phyloP scores from a whole-genome alignment of 257 asterid genomes.

The Eucommia ulmoides region DNA sequence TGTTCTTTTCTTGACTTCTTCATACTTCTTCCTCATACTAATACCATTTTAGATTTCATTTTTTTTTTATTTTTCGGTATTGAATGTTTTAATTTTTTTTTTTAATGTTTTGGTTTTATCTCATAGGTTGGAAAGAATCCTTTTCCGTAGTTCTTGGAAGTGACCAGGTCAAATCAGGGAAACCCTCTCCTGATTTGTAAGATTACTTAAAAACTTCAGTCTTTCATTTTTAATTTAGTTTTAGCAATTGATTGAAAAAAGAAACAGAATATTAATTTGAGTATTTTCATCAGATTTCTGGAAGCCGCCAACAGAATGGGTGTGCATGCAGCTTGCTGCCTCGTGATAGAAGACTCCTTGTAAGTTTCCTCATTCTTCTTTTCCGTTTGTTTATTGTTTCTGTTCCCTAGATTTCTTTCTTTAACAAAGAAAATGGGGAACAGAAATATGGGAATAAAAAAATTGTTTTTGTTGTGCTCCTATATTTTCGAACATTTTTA shows the following conservation, averaged over 20 bases:
- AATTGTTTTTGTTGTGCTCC: no score
- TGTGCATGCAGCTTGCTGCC: slow-evolving; percentile 51
- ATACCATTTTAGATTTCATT: no score
- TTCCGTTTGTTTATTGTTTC: no score
- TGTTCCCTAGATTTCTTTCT: no score
- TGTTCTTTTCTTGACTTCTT: slow-evolving; percentile 7
- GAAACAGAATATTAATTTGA: no score
- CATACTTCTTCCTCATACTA: no score
- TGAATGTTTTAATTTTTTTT: background rate
- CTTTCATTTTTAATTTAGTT: no score
- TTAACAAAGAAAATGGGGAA: no score
- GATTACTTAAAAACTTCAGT: no score
- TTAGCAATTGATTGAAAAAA: no score
- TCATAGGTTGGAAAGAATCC: slow-evolving; percentile 69
- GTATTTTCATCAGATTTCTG: slow-evolving; percentile 71
- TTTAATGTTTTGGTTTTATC: slow-evolving; percentile 1
- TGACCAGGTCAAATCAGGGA: slow-evolving; percentile 80
- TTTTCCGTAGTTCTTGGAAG: slow-evolving; percentile 72
- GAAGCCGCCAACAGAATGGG: slow-evolving; percentile 88
- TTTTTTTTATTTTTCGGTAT: slow-evolving; percentile 4
- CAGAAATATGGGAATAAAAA: no score
- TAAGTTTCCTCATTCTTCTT: slow-evolving; percentile 25
- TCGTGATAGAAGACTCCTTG: slow-evolving; percentile 87
- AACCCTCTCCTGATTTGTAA: slow-evolving; percentile 89
- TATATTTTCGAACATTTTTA: no score